A percentile compares a stretch with the other conserved stretches of the same genome.
phyloP scores from a whole-genome alignment of 768 basidiomycete species.

The Tulasnella sp. region DNA sequence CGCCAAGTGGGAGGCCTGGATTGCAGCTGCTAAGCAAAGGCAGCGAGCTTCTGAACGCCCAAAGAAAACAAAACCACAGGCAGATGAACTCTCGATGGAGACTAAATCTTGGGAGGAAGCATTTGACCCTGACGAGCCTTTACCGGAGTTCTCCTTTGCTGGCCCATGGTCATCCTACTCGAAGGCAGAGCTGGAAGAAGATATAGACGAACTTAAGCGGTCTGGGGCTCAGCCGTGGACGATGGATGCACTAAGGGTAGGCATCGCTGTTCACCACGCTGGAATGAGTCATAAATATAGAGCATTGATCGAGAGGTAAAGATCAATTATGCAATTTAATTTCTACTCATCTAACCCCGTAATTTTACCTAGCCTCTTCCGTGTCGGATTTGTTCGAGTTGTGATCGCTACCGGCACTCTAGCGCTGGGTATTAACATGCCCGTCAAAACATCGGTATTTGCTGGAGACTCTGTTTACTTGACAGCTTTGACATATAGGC shows the following conservation, averaged over 20 bases:
- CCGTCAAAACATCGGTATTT: conserved; percentile 62
- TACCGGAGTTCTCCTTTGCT: conserved; percentile 58
- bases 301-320: conserved; percentile 53
- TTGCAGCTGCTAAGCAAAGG: conserved; percentile 46
- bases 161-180: conserved; percentile 39
- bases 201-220: conserved; percentile 43
- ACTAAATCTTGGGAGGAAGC: conserved; percentile 43
- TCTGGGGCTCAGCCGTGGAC: conserved; percentile 43
- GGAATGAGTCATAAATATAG: conserved; percentile 65
- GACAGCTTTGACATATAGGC: conserved; percentile 55
- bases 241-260: conserved; percentile 49
- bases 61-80: conserved; percentile 39
- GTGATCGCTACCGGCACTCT: conserved; percentile 67
- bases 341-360: background rate
- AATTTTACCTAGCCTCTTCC: conserved; percentile 47
- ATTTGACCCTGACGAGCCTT: conserved; percentile 58
- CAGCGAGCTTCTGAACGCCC: conserved; percentile 43
- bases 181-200: conserved; percentile 49
- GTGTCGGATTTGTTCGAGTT: conserved; percentile 58
- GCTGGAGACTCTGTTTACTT: conserved; percentile 58
- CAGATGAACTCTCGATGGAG: conserved; percentile 33
- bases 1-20: conserved; percentile 50
- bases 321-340: background rate
- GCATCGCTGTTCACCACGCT: conserved; percentile 65
- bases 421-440: conserved; percentile 72